A percentile compares a stretch with the other conserved stretches of the same genome.
phyloP scores from a whole-genome alignment of 2,329 filamentous ascomycete species.

The Onygenales sp. region DNA sequence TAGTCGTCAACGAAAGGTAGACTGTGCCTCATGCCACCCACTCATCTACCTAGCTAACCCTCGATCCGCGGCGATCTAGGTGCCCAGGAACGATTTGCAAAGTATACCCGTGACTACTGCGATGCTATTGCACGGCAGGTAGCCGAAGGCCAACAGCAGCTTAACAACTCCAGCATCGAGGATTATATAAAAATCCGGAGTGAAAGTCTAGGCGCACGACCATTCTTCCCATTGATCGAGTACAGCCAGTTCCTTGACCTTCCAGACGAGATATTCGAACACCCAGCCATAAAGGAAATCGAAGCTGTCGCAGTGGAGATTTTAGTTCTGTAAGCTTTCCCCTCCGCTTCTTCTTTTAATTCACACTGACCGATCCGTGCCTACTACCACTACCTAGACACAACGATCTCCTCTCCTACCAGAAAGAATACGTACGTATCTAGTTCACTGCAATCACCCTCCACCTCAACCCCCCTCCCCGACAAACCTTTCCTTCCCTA shows the following conservation, averaged over 20 bases:
- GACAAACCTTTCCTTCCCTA: too few species aligned
- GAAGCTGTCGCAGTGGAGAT: neutral
- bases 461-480: too few species aligned
- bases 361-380: neutral
- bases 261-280: neutral
- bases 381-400: constrained; percentile 8
- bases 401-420: constrained; percentile 19
- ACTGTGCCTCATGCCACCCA: neutral
- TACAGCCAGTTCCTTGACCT: neutral
- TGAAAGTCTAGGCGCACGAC: neutral
- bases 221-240: neutral
- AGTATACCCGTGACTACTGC: neutral
- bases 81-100: neutral
- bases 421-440: constrained; percentile 14
- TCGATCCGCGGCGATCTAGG: neutral
- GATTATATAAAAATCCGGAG: neutral
- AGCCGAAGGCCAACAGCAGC: neutral
- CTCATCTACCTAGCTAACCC: neutral
- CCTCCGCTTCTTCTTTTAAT: too few species aligned
- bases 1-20: neutral
- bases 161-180: neutral
- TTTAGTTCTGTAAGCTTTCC: neutral
- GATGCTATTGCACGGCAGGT: neutral
- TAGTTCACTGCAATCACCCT: too few species aligned
- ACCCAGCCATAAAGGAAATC: neutral